These are phyloP conservation scores for Kodamaea leandrae DNA, from an alignment of 805 yeast species.

Conservation along the genomic window DNA sequence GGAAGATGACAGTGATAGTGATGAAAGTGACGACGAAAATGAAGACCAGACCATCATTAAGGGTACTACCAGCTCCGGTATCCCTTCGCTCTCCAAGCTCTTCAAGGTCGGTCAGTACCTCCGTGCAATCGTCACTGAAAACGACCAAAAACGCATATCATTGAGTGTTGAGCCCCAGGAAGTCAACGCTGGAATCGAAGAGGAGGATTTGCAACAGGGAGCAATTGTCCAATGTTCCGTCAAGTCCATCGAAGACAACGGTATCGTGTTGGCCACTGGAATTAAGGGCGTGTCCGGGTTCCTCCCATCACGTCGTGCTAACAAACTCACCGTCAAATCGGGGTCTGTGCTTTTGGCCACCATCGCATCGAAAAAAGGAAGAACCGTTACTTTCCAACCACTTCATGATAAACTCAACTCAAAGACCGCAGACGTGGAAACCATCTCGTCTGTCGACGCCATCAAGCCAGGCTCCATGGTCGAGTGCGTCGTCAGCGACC, in stretches of 20 bases:
- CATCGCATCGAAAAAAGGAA: conserved; percentile 43
- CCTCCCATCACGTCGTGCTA: conserved; percentile 53
- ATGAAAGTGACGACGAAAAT: conserved; percentile 38
- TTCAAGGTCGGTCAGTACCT: conserved; percentile 83
- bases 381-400: conserved; percentile 60
- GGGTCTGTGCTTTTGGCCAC: conserved; percentile 74
- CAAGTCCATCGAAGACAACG: conserved; percentile 87
- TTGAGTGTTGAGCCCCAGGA: conserved; percentile 70
- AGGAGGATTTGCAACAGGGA: conserved; percentile 64
- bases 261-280: conserved; percentile 75
- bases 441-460: conserved; percentile 73
- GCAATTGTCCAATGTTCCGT: conserved; percentile 73
- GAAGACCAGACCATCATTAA: conserved; percentile 28
- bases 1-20: conserved; percentile 39
- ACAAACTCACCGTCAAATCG: conserved; percentile 26
- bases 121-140: conserved; percentile 69
- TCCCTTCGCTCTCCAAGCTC: conserved; percentile 54
- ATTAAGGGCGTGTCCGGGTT: conserved; percentile 58
- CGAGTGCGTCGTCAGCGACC: conserved; percentile 65
- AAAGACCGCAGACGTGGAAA: conserved; percentile 46
- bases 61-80: conserved; percentile 33
- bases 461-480: conserved; percentile 83
- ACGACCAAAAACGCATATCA: conserved; percentile 60
- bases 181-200: conserved; percentile 60
- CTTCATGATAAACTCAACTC: conserved; percentile 38